Conservation (phyloP, 176 grass and related monocot species). For the Triticum aestivum region DNA sequence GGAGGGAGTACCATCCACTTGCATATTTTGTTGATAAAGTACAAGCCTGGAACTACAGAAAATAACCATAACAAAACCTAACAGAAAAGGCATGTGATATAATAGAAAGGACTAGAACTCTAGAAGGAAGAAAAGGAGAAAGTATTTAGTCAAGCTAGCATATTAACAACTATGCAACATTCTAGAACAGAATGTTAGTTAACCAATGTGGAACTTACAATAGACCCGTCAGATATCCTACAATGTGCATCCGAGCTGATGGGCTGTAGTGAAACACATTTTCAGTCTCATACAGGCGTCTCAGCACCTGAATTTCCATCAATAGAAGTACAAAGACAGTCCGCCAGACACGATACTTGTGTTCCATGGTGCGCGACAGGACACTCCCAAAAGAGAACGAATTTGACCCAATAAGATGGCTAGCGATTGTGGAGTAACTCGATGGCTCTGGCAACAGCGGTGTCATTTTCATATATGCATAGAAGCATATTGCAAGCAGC, state of each 20-base stretch:
- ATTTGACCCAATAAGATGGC: conserved; percentile 70
- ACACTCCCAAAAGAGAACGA: conserved; percentile 60
- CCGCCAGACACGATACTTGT: conserved; percentile 78
- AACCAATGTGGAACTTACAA: conserved; percentile 60
- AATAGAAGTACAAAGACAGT: conserved; percentile 81
- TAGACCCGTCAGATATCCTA: conserved; percentile 78
- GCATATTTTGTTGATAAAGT: conserved; percentile 18
- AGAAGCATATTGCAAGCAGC: conserved; percentile 67
- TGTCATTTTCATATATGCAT: conserved; percentile 81
- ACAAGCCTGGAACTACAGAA: neutral
- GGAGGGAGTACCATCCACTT: neutral
- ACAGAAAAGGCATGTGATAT: conserved; percentile 10
- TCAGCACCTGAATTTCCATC: conserved; percentile 83
- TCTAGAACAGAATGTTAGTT: conserved; percentile 24
- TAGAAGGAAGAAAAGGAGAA: neutral
- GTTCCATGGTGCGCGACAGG: conserved; percentile 38
- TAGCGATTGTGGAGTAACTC: conserved; percentile 63
- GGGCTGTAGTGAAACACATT: conserved; percentile 93
- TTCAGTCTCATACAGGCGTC: conserved; percentile 86
- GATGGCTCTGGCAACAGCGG: conserved; percentile 54
- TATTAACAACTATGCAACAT: conserved; percentile 16
- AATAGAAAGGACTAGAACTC: neutral
- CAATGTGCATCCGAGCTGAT: conserved; percentile 77
- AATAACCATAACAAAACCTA: conserved; percentile 11
- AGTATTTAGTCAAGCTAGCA: conserved; percentile 6